These are phyloP conservation scores for Beta vulgaris DNA, from an alignment of 148 eudicot genomes.

Conservation along the genomic window DNA sequence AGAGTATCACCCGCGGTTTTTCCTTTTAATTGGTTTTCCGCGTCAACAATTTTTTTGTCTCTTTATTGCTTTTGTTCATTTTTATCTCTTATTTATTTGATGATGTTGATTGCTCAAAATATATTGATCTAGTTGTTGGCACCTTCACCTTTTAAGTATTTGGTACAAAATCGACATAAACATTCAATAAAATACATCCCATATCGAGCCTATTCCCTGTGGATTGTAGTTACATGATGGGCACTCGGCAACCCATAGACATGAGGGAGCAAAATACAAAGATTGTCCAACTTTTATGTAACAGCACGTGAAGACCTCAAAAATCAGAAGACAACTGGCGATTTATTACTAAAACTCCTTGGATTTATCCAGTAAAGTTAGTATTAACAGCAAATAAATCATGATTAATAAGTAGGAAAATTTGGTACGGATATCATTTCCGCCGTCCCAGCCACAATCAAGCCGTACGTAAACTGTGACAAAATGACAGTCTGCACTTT, in stretches of 20 bases:
- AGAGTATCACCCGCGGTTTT: too few species aligned
- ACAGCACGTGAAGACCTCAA: constrained; percentile 35
- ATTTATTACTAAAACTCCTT: constrained; percentile 3
- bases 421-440: constrained; percentile 19
- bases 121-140: too few species aligned
- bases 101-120: too few species aligned
- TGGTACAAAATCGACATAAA: too few species aligned
- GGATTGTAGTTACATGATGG: background rate
- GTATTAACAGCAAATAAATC: background rate
- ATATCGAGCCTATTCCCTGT: too few species aligned
- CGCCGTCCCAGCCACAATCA: constrained; percentile 26
- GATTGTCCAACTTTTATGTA: constrained; percentile 23
- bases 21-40: too few species aligned
- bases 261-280: background rate
- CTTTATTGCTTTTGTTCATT: too few species aligned
- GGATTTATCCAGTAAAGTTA: background rate
- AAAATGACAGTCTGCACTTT: constrained; percentile 3
- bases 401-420: background rate
- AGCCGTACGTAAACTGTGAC: constrained; percentile 28
- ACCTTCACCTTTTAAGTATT: too few species aligned
- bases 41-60: too few species aligned
- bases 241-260: background rate
- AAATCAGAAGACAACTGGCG: constrained; percentile 11
- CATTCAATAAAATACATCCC: too few species aligned
- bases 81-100: too few species aligned